Conservation (phyloP, 192 early-diverging fungal species). For the Jimgerdemannia flammicorona region DNA sequence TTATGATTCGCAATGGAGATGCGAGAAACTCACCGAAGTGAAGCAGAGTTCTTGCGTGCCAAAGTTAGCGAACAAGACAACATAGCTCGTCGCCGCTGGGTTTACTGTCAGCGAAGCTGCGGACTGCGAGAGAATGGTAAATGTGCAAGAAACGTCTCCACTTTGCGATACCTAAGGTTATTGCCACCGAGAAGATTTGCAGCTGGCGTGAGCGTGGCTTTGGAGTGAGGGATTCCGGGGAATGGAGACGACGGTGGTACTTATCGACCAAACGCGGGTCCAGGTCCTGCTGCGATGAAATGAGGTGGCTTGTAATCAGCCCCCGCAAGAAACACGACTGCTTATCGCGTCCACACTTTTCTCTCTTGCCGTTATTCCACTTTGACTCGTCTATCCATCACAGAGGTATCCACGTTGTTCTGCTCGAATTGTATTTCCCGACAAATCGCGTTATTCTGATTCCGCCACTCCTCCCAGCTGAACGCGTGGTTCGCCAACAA, state of each 20-base stretch:
- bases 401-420: too few species aligned
- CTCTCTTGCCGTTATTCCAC: too few species aligned
- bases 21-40: slow-evolving; percentile 11
- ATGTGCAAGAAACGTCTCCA: too few species aligned
- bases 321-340: too few species aligned
- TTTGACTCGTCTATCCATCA: too few species aligned
- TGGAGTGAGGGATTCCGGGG: background rate
- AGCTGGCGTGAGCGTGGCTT: background rate
- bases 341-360: background rate
- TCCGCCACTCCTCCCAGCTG: too few species aligned
- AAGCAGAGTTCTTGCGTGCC: slow-evolving; percentile 22
- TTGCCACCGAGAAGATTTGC: background rate
- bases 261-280: background rate
- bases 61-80: slow-evolving; percentile 30
- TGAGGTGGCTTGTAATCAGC: background rate
- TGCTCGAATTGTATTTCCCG: too few species aligned
- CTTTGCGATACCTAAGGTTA: too few species aligned
- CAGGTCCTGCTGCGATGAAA: background rate
- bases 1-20: too few species aligned
- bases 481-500: too few species aligned
- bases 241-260: slow-evolving; percentile 4
- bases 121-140: background rate
- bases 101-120: too few species aligned
- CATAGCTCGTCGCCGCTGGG: slow-evolving; percentile 20
- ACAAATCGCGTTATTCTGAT: too few species aligned